Conservation (phyloP, 768 basidiomycete genomes). For the Trametes meyenii region DNA sequence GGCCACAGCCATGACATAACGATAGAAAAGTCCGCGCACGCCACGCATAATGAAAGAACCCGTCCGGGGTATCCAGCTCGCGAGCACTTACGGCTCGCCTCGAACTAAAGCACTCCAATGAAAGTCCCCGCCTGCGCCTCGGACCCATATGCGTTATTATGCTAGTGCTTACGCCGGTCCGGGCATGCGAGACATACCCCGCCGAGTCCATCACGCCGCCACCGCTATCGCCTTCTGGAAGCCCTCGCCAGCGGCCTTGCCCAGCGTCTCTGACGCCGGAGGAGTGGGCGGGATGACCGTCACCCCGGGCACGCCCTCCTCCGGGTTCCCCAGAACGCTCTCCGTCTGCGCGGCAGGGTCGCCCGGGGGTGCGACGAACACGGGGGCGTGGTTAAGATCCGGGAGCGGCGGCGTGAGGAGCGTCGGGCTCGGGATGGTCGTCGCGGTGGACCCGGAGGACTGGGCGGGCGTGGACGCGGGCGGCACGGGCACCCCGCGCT, state of each 20-base stretch:
- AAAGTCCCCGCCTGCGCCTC: too few species aligned
- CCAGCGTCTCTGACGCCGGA: constrained; percentile 21
- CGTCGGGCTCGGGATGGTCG: constrained; percentile 6
- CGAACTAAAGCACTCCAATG: too few species aligned
- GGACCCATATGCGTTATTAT: too few species aligned
- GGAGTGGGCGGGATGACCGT: constrained; percentile 28
- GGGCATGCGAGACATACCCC: not conserved
- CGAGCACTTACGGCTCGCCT: too few species aligned
- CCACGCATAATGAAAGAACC: too few species aligned
- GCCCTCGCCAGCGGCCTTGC: constrained; percentile 12
- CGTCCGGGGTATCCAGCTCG: too few species aligned
- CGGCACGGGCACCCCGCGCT: constrained; percentile 7
- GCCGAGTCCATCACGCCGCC: too few species aligned
- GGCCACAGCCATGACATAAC: not conserved
- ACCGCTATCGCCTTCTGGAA: not conserved
- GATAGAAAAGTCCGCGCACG: not conserved
- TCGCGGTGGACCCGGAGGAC: constrained; percentile 6
- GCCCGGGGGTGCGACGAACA: constrained; percentile 7
- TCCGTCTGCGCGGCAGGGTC: constrained; percentile 5
- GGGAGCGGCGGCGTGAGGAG: constrained; percentile 21
- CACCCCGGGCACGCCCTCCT: constrained; percentile 18
- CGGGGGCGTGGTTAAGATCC: constrained; percentile 8
- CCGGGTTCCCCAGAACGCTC: constrained; percentile 6
- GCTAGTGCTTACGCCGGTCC: too few species aligned
- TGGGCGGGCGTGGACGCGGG: constrained; percentile 5